Evolutionary conservation across 306 rosid genomes (phyloP).

Genomic region (Trifolium repens): DNA sequence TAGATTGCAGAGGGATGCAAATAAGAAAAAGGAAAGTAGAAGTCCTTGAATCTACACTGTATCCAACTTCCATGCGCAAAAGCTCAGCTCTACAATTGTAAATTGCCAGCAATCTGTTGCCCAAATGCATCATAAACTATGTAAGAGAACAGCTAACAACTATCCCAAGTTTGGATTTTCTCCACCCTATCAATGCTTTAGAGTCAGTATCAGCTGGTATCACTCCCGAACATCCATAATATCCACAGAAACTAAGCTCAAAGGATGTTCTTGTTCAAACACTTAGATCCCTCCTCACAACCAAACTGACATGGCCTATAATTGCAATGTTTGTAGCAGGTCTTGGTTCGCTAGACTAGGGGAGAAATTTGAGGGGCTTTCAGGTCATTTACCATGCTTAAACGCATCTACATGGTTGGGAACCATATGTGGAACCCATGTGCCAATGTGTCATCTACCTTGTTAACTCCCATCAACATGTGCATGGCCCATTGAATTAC

Average conservation of each 20-base stretch:
- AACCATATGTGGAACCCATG: not conserved
- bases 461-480: not conserved
- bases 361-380: not conserved
- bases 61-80: not conserved
- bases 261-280: not conserved
- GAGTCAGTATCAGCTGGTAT: not conserved
- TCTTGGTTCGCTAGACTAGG: not conserved
- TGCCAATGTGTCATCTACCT: not conserved
- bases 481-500: not conserved
- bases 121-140: not conserved
- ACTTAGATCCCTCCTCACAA: not conserved
- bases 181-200: not conserved
- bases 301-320: not conserved
- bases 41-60: not conserved
- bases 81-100: not conserved
- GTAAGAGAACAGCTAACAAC: not conserved
- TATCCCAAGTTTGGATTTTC: not conserved
- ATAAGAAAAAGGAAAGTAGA: not conserved
- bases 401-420: not conserved
- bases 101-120: not conserved
- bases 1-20: not conserved
- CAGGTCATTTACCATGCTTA: not conserved
- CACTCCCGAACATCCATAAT: not conserved
- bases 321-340: not conserved
- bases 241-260: not conserved